A percentile compares a stretch with the other conserved stretches of the same genome.
These are phyloP conservation scores for Podospora sp. DNA, from an alignment of 495 filamentous ascomycete genomes.

Conservation along the genomic window DNA sequence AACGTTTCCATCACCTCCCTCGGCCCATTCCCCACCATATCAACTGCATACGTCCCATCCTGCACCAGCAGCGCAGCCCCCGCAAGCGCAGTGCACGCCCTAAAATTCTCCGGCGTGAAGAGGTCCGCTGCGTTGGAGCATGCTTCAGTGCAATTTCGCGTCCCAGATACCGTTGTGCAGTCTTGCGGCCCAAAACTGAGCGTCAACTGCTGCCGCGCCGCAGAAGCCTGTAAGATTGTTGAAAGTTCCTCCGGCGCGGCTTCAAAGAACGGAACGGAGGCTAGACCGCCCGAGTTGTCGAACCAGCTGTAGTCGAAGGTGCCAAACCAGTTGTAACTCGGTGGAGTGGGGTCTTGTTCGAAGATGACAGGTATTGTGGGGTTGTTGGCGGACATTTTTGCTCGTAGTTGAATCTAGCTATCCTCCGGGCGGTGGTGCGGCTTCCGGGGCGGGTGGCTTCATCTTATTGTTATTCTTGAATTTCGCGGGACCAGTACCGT, in stretches of 20 bases:
- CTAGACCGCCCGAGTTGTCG: background rate
- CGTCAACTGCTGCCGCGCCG: background rate
- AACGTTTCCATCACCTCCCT: constrained; percentile 2
- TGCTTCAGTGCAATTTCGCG: constrained; percentile 11
- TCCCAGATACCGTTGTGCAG: background rate
- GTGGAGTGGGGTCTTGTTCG: background rate
- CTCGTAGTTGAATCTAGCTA: too few relatives aligned
- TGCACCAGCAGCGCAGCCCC: constrained; percentile 15
- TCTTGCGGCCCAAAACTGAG: background rate
- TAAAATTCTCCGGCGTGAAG: constrained; percentile 14
- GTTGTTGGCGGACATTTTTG: too few relatives aligned
- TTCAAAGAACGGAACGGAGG: constrained; percentile 1
- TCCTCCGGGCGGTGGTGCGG: too few relatives aligned
- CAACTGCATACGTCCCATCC: constrained; percentile 9
- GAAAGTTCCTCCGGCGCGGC: constrained; percentile 1
- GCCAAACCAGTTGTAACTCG: constrained; percentile 13
- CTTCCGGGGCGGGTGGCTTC: background rate
- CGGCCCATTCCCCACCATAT: background rate
- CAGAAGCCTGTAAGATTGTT: constrained; percentile 13
- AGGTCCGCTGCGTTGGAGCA: constrained; percentile 1
- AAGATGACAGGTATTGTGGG: background rate
- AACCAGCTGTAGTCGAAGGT: constrained; percentile 15
- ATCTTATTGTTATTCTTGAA: too few relatives aligned
- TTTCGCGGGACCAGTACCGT: background rate
- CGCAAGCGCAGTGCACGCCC: constrained; percentile 12